Evolutionary conservation across 495 filamentous ascomycete genomes (phyloP).

Genomic region (Podospora fimiseda): DNA sequence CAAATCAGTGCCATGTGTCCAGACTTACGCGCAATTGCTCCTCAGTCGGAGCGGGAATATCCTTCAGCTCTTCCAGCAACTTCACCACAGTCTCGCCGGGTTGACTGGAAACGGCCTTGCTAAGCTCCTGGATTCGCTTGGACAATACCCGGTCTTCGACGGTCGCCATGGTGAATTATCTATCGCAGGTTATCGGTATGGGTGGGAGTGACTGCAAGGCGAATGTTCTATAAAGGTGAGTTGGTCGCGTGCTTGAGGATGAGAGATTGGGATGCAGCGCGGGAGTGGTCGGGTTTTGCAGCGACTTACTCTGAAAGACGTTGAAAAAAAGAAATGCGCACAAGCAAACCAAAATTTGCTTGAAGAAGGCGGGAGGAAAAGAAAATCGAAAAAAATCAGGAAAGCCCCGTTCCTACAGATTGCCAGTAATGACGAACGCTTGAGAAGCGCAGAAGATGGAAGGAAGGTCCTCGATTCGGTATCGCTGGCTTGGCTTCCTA

Average conservation of each 20-base stretch:
- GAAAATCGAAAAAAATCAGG: no score
- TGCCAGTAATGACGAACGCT: no score
- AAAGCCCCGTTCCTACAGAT: no score
- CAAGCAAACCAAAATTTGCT: background rate
- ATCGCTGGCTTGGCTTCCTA: background rate
- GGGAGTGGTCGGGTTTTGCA: no score
- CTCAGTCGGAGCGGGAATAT: constrained; percentile 74
- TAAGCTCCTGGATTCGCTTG: constrained; percentile 61
- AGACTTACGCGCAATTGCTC: constrained; percentile 65
- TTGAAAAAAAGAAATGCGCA: background rate
- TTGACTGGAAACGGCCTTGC: constrained; percentile 68
- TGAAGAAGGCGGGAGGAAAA: background rate
- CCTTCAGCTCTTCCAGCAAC: constrained; percentile 70
- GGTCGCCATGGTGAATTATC: no score
- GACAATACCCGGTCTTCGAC: constrained; percentile 84
- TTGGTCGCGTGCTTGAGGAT: no score
- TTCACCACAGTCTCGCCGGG: constrained; percentile 55
- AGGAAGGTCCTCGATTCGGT: background rate
- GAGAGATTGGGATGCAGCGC: no score
- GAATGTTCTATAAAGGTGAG: background rate
- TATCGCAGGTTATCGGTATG: no score
- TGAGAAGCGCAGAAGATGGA: no score
- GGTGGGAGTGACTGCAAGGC: no score
- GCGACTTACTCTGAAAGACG: background rate
- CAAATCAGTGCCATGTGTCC: no score